Percentiles rank a stretch among this genome's conserved stretches.
Conservation (phyloP, 2,329 filamentous ascomycete genomes). For the Aspergillus eucalypticola region DNA sequence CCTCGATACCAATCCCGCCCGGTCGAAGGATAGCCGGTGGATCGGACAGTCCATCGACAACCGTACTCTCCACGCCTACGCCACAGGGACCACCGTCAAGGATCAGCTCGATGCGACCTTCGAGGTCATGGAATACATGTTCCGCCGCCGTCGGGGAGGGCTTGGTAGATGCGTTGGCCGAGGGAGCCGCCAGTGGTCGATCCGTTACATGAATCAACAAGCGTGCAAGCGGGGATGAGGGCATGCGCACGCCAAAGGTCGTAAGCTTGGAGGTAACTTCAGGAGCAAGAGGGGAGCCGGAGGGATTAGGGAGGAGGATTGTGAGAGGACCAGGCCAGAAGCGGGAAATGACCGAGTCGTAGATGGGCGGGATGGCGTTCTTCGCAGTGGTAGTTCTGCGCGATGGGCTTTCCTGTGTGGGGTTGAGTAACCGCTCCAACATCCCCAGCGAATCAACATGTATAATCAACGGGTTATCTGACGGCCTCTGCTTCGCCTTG, state of each 20-base stretch:
- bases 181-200: conserved; percentile 83
- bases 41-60: conserved; percentile 82
- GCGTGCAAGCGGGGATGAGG: conserved; percentile 78
- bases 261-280: conserved; percentile 84
- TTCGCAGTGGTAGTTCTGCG: conserved; percentile 32
- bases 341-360: conserved; percentile 70
- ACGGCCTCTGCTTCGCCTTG: conserved; percentile 81
- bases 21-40: conserved; percentile 83
- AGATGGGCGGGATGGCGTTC: conserved; percentile 67
- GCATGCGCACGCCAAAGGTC: conserved; percentile 91
- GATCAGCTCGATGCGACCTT: conserved; percentile 80
- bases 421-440: conserved; percentile 63
- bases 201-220: conserved; percentile 79
- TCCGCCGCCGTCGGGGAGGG: conserved; percentile 88
- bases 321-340: conserved; percentile 98
- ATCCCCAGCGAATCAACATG: conserved; percentile 82
- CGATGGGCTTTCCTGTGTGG: conserved; percentile 28
- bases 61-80: conserved; percentile 94
- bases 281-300: conserved; percentile 71
- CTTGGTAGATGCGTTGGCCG: conserved; percentile 90
- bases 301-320: conserved; percentile 77
- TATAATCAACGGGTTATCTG: conserved; percentile 93
- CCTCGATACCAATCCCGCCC: conserved; percentile 81
- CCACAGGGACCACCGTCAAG: conserved; percentile 83
- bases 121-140: conserved; percentile 83